Evolutionary conservation across 1,139 yeast genomes (phyloP), one percentile per base, ranked within the genome.

Genomic region (Blastobotrys illinoisensis): DNA sequence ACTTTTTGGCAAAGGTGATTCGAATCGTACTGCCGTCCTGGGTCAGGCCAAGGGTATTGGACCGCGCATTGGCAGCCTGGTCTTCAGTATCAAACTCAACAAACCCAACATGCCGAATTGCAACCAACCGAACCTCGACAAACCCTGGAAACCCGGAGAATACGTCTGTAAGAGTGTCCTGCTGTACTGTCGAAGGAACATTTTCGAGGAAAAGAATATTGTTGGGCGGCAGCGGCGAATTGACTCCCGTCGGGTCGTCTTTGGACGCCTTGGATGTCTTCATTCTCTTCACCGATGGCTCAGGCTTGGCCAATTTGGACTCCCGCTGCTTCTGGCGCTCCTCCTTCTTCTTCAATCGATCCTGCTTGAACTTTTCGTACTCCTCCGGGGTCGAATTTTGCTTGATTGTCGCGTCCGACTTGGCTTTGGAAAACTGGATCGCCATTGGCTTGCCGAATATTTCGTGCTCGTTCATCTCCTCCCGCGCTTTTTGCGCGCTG

Each of bases 81-180:
- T 67, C 69, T 24, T 81, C 85, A 5, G 74, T 71, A 40, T 79
- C 83, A 67, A 84, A 93, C 64, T 93, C 97, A 11, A 93, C 79
- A 68, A 93, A 86, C 6, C 95, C 95, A 53, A 93, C 79, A 47
- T 80, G 79, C 50, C 89, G 78, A 1, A 83, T 81, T 2, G 79
- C 76, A 40, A 93, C 89, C 51, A 82, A 71, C 53, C 96, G 80
- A 1, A 85, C 75, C 58, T 83, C 87, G 23, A 79, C 71, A 58
- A 83, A 86, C 0, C 95, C 95, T 1, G 74, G 68, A 60, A 71
- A 81, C 13, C 70, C 62, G 4, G 72, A 75, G 63, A 86, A 88
- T 0, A 73, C 62, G 0, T 66, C 72, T 1, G 71, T 66, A 26
- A 88, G 69, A 6, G 69, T 71, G 0, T 73, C 77, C n/a, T 73